phyloP scores from a whole-genome alignment of 106 monocot species.

The Cymbidium sinense region DNA sequence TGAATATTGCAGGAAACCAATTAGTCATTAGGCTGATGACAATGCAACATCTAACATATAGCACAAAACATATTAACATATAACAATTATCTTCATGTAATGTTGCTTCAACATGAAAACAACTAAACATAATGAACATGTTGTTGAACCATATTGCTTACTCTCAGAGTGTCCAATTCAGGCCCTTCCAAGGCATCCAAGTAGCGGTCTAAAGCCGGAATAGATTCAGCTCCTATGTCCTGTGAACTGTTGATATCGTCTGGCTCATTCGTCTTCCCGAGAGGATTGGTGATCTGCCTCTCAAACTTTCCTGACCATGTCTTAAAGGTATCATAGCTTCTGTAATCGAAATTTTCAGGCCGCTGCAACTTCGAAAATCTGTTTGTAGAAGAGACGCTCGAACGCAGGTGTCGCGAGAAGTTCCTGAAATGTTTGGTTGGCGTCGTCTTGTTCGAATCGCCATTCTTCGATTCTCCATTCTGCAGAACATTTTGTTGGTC shows the following conservation, averaged over 20 bases:
- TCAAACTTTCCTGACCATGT: conserved; percentile 64
- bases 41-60: too few species aligned
- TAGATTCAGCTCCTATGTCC: background rate
- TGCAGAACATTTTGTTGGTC: background rate
- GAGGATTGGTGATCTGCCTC: conserved; percentile 38
- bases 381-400: background rate
- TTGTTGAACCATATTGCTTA: background rate
- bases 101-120: too few species aligned
- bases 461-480: background rate
- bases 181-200: conserved; percentile 67
- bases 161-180: conserved; percentile 56
- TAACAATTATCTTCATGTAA: too few species aligned
- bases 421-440: background rate
- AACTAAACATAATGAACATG: background rate
- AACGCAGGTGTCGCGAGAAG: background rate
- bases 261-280: conserved; percentile 19
- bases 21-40: too few species aligned
- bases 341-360: conserved; percentile 13
- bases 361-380: background rate
- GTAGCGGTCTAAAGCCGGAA: conserved; percentile 33
- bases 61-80: too few species aligned
- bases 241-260: background rate
- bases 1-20: conserved; percentile 12
- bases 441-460: background rate
- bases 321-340: conserved; percentile 59